phyloP scores from a whole-genome alignment of 768 basidiomycete species.

The Neoboletus magnificus region DNA sequence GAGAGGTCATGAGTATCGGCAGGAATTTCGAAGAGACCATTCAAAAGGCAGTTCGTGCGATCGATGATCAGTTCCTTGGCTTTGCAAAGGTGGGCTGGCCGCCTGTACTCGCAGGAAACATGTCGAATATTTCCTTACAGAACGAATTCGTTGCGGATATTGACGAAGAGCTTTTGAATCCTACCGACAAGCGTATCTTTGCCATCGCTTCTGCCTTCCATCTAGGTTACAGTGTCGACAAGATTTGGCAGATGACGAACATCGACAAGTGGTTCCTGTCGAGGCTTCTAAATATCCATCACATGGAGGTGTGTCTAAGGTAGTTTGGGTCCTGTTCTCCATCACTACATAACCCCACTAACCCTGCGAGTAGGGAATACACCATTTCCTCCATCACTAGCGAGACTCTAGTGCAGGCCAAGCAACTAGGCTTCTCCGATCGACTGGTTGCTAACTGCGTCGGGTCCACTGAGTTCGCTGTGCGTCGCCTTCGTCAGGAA shows the following conservation, averaged over 20 bases:
- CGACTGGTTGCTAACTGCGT: slow-evolving; percentile 80
- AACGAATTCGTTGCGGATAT: slow-evolving; percentile 87
- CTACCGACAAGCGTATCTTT: slow-evolving; percentile 96
- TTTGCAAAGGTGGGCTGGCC: slow-evolving; percentile 69
- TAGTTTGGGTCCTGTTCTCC: slow-evolving; percentile 34
- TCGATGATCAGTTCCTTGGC: slow-evolving; percentile 92
- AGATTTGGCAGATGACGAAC: slow-evolving; percentile 96
- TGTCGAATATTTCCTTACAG: slow-evolving; percentile 35
- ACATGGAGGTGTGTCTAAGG: slow-evolving; percentile 76
- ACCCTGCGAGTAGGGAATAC: slow-evolving; percentile 43
- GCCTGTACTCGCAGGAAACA: background rate
- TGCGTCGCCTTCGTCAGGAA: slow-evolving; percentile 88
- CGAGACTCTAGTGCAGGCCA: slow-evolving; percentile 71
- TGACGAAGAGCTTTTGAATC: slow-evolving; percentile 89
- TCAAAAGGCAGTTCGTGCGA: slow-evolving; percentile 95
- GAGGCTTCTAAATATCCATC: slow-evolving; percentile 78
- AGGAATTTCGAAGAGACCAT: slow-evolving; percentile 98
- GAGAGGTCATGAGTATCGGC: slow-evolving; percentile 99
- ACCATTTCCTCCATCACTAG: slow-evolving; percentile 62
- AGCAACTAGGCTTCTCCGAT: slow-evolving; percentile 96
- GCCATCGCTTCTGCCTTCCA: slow-evolving; percentile 94
- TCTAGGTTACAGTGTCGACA: slow-evolving; percentile 89
- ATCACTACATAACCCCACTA: background rate
- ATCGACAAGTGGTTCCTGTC: slow-evolving; percentile 99
- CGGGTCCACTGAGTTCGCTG: slow-evolving; percentile 88